Conservation (phyloP, 805 yeast genomes). For the Ogataea haglerorum region DNA sequence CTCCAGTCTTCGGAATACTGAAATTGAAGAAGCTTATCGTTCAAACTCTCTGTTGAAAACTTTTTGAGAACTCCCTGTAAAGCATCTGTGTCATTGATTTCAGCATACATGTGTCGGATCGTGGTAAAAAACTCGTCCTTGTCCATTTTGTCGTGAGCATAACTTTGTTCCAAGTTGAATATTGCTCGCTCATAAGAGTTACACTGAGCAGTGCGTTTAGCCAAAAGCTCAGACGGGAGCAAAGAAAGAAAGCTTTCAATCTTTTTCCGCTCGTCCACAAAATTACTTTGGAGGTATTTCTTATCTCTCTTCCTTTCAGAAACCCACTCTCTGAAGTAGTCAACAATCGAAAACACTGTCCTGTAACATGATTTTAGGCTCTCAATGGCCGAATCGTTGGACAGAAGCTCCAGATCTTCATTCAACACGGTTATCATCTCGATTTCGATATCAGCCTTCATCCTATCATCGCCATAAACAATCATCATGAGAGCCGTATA, state of each 20-base stretch:
- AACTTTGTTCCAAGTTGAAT: constrained; percentile 76
- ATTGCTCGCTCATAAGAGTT: constrained; percentile 86
- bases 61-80: constrained; percentile 78
- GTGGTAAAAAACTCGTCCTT: constrained; percentile 43
- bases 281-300: constrained; percentile 16
- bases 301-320: constrained; percentile 36
- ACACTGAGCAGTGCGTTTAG: constrained; percentile 75
- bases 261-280: constrained; percentile 29
- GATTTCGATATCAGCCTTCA: constrained; percentile 41
- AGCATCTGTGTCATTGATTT: constrained; percentile 85
- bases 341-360: constrained; percentile 72
- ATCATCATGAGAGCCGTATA: constrained; percentile 65
- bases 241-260: constrained; percentile 48
- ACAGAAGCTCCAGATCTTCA: constrained; percentile 40
- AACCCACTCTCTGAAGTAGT: constrained; percentile 79
- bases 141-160: constrained; percentile 38
- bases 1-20: constrained; percentile 86
- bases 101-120: constrained; percentile 79
- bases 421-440: constrained; percentile 64
- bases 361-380: constrained; percentile 64
- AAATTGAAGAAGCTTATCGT: constrained; percentile 75
- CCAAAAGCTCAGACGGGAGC: constrained; percentile 69
- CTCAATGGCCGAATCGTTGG: constrained; percentile 53
- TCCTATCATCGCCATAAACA: constrained; percentile 37
- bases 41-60: constrained; percentile 64